Evolutionary conservation across 2,329 filamentous ascomycete genomes (phyloP), one percentile per base, ranked within the genome.

Genomic region (Ophiocordyceps sinensis): DNA sequence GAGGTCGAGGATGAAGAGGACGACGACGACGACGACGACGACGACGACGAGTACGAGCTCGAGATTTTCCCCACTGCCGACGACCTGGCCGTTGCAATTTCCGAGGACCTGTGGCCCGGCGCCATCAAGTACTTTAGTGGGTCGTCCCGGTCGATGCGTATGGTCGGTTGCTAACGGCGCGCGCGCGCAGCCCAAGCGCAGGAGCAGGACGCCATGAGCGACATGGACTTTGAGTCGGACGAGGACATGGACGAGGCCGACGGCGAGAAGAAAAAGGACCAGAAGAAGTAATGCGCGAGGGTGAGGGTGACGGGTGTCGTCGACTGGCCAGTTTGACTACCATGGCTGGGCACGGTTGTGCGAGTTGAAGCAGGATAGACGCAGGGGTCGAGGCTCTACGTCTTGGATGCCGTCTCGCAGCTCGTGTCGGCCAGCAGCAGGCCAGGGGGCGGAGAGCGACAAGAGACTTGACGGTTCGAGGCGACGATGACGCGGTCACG

Each of bases 1-100:
- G 61, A 70, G 43, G 63, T 65, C 10, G 63, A 67, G 2, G 63
- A 63, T 15, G 59, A 60, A 6, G 64, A 73, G 0, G 73, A 79
- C 0, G 73, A 79, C 0, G 70, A 83, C 0, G 75, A 79, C 0
- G 73, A 79, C 0, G 67, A 73, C 2, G 70, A 74, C 1, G 70
- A 73, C 1, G 65, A 76, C 28, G 75, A 80, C 47, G 73, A 81
- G 49, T 73, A 79, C 45, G 77, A 79, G 41, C 71, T 81, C 38
- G 89, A 95, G 62, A 81, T 94, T 51, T 94, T 91, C 69, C 82
- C 84, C n/a, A 77, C 78, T 36, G 89, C 85, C 19, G 86, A 93
- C 50, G 82, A 88, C 46, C 62, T 96, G 38, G 88, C 87, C 32
- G 72, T 86, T 47, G 71, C 78, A 45, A 70, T 96, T 50, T 77